Evolutionary conservation across 495 filamentous ascomycete genomes (phyloP), one percentile per base, ranked within the genome.

Genomic region (Cryomyces minteri): DNA sequence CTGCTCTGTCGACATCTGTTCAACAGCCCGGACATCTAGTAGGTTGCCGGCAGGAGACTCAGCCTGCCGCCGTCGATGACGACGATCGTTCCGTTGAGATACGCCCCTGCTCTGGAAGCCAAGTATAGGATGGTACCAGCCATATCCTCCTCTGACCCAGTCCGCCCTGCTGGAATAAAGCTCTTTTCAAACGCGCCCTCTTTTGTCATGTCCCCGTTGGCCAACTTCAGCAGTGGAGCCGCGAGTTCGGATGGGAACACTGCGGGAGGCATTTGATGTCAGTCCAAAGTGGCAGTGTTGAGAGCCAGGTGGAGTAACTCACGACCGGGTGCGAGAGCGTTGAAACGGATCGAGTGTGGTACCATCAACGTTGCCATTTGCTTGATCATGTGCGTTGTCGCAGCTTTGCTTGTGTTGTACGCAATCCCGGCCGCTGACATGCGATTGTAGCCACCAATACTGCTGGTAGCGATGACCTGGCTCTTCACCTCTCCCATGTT

Each of bases 31-130:
- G 18, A 25, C 18, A 25, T 25, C 40, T 46, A 64, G 44, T 62
- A 61, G 4, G 55, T 56, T 4, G 48, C 54, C 6, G 53, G 46
- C 32, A 62, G 31, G 25, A 42, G 48, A 11, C 47, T 44, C 12
- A 66, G 46, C 31, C 58, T 48, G 2, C 63, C 63, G 5, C 63
- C 62, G 51, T 65, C 62, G n/a, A 61, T 43, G 11, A 66, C 50
- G 25, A 58, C 39, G 6, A 65, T 48, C 39, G 51, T 57, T 6
- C 60, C 62, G 51, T 66, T 62, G 31, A 55, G 12, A 48, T 59
- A 66, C 31, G 55, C 54, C 2, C 55, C 62, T 1, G 59, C 55
- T 7, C 45, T 47, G 7, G 42, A 48, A 3, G 57, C 59, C 48
- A 65, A 41, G 39, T 60, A 66, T 39, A 66, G 41, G 11, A 64